A percentile compares a stretch with the other conserved stretches of the same genome.
Conservation (phyloP, 768 basidiomycete genomes). For the Pisolithus marmoratus region DNA sequence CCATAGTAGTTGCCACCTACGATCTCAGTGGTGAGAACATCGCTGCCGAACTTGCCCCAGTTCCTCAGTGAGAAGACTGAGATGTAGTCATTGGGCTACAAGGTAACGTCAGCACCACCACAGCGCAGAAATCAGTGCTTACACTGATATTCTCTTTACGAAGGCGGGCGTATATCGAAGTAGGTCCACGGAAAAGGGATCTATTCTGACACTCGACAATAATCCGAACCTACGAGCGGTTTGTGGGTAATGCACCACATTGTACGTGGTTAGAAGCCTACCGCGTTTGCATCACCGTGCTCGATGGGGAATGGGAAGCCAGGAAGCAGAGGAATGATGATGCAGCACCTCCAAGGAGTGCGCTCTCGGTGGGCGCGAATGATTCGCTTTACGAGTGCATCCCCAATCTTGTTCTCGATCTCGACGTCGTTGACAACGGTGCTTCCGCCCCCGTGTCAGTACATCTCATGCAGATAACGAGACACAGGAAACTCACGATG, state of each 20-base stretch:
- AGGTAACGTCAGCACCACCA: background rate
- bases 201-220: constrained; percentile 95
- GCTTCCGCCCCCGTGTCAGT: constrained; percentile 30
- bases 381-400: constrained; percentile 88
- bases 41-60: constrained; percentile 88
- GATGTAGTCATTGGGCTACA: constrained; percentile 90
- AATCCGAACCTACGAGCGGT: constrained; percentile 64
- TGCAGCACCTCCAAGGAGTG: constrained; percentile 87
- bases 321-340: constrained; percentile 87
- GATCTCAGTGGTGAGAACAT: constrained; percentile 83
- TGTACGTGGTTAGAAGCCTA: constrained; percentile 29
- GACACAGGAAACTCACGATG: constrained; percentile 52
- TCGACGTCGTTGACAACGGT: constrained; percentile 80
- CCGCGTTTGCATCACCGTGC: constrained; percentile 87
- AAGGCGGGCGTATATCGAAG: constrained; percentile 86
- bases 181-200: constrained; percentile 80
- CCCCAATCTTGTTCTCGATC: constrained; percentile 91
- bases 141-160: constrained; percentile 87
- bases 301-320: constrained; percentile 94
- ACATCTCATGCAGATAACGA: background rate
- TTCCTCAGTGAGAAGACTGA: constrained; percentile 85
- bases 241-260: constrained; percentile 1
- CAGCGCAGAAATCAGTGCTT: constrained; percentile 6
- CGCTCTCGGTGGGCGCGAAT: constrained; percentile 78
- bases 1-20: constrained; percentile 30